A percentile compares a stretch with the other conserved stretches of the same genome.
Conservation (phyloP, 2,329 filamentous ascomycete genomes). For the Colletotrichum kahawae region DNA sequence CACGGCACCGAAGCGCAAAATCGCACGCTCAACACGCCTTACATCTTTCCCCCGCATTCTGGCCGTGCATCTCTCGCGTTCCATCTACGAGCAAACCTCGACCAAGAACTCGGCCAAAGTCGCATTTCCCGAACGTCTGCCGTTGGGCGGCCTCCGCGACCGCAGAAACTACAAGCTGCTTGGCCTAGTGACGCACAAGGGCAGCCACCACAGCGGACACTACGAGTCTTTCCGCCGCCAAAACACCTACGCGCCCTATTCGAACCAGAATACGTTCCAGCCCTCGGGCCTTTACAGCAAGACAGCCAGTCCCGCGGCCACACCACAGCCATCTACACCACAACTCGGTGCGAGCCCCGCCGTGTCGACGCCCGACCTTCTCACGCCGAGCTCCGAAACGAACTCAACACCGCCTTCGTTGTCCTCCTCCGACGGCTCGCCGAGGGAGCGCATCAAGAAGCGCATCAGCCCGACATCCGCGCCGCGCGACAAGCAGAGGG, state of each 20-base stretch:
- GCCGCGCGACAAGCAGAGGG: conserved; percentile 40
- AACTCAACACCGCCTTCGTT: conserved; percentile 42
- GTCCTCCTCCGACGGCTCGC: conserved; percentile 34
- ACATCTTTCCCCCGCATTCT: conserved; percentile 88
- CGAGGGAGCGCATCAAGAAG: conserved; percentile 20
- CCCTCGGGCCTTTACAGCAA: conserved; percentile 75
- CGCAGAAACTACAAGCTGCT: conserved; percentile 84
- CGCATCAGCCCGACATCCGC: conserved; percentile 21
- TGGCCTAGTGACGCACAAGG: conserved; percentile 91
- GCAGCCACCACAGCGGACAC: conserved; percentile 93
- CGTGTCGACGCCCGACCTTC: conserved; percentile 53
- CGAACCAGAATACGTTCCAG: conserved; percentile 81
- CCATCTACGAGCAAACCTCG: conserved; percentile 85
- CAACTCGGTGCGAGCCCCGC: conserved; percentile 47
- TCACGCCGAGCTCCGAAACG: conserved; percentile 41
- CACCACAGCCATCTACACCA: conserved; percentile 54
- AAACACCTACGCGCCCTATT: conserved; percentile 74
- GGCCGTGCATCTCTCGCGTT: conserved; percentile 89
- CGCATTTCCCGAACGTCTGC: conserved; percentile 84
- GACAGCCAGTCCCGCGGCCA: conserved; percentile 58
- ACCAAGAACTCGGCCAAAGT: conserved; percentile 96
- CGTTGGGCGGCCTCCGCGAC: conserved; percentile 79
- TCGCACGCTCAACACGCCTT: conserved; percentile 87
- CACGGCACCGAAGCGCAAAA: conserved; percentile 79
- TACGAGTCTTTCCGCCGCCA: conserved; percentile 96